These are phyloP conservation scores for Arctium minus DNA, from an alignment of 129 eudicot genomes.

Conservation along the genomic window DNA sequence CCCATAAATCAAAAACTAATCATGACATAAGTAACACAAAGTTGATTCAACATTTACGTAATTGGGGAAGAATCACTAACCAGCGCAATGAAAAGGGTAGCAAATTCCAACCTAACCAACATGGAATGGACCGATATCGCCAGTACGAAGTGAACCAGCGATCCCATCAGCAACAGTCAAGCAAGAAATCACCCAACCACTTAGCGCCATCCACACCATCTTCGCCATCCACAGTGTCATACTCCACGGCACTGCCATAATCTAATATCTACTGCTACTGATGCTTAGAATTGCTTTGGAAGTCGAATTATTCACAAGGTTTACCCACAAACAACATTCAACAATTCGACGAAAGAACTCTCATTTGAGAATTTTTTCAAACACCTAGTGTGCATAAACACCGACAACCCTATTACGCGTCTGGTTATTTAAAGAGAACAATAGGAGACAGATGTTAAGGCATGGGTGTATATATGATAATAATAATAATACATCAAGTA, in stretches of 20 bases:
- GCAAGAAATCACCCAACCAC: constrained; percentile 69
- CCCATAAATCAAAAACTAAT: not conserved
- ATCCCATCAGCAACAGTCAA: constrained; percentile 80
- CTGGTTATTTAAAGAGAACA: not conserved
- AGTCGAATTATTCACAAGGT: not conserved
- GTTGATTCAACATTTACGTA: not conserved
- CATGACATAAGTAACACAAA: not conserved
- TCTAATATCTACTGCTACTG: not conserved
- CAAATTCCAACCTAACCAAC: constrained; percentile 41
- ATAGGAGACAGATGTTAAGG: not conserved
- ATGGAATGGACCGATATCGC: constrained; percentile 81
- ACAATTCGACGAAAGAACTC: not conserved
- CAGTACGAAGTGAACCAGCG: constrained; percentile 63
- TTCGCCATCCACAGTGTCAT: constrained; percentile 51
- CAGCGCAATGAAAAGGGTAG: not conserved
- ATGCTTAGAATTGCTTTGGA: not conserved
- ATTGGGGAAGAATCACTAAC: constrained; percentile 15
- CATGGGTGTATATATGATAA: not conserved
- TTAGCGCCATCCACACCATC: constrained; percentile 59
- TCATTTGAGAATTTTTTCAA: constrained; percentile 5
- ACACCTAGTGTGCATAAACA: constrained; percentile 4
- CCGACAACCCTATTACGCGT: not conserved
- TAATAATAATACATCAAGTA: not conserved
- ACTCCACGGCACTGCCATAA: constrained; percentile 75
- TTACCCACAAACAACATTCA: constrained; percentile 13